A percentile compares a stretch with the other conserved stretches of the same genome.
Evolutionary conservation across 169 alveolate genomes (phyloP).

Genomic region (Toxoplasma gondii): DNA sequence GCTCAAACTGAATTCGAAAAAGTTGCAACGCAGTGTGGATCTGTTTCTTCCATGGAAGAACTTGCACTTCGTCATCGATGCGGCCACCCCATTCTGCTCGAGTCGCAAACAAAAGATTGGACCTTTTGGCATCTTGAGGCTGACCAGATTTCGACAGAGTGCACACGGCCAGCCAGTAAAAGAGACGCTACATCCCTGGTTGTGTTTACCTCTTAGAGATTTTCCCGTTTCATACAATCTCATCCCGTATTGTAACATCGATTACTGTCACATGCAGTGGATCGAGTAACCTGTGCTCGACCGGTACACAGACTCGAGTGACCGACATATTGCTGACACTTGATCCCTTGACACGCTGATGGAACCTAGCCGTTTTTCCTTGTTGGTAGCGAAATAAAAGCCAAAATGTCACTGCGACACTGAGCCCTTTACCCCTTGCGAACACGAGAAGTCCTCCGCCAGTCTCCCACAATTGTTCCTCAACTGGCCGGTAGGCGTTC

Average conservation of each 20-base stretch:
- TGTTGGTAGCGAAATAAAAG: neutral
- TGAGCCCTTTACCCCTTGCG: neutral
- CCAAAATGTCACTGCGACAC: neutral
- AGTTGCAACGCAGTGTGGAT: neutral
- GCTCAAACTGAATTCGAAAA: neutral
- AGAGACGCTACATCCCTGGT: too few relatives aligned
- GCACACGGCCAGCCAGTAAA: too few relatives aligned
- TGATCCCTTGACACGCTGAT: neutral
- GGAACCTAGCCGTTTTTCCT: neutral
- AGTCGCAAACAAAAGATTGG: too few relatives aligned
- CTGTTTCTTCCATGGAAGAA: neutral
- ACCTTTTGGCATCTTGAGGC: too few relatives aligned
- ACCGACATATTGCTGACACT: neutral
- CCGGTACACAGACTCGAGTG: neutral
- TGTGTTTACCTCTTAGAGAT: too few relatives aligned
- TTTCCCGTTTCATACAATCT: too few relatives aligned
- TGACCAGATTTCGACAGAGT: too few relatives aligned
- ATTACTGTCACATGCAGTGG: too few relatives aligned
- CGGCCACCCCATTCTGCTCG: too few relatives aligned
- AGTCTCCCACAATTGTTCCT: neutral
- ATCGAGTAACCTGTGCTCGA: neutral
- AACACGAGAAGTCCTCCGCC: too few relatives aligned
- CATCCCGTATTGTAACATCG: too few relatives aligned
- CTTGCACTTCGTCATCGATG: too few relatives aligned
- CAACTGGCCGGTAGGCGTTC: conserved; percentile 14